A percentile compares a stretch with the other conserved stretches of the same genome.
Evolutionary conservation across 352 stramenopile genomes (phyloP).

Genomic region (Globisporangium orthogonon): DNA sequence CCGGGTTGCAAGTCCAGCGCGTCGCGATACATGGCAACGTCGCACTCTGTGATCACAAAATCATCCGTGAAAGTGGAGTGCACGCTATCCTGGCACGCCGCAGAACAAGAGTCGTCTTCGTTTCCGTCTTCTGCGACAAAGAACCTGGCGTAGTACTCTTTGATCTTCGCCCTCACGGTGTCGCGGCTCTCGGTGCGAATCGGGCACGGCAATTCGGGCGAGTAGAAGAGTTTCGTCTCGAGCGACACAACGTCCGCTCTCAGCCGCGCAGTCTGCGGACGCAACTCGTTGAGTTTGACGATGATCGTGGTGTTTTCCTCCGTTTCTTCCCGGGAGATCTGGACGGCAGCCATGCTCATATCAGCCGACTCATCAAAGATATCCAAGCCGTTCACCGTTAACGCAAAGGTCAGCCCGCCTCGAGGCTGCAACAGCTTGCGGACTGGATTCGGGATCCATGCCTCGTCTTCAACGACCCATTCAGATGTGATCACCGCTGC

Average conservation of each 20-base stretch:
- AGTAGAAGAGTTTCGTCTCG: slow-evolving; percentile 10
- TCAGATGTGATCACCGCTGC: slow-evolving; percentile 41
- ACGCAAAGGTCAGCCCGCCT: slow-evolving; percentile 32
- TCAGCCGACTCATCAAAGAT: slow-evolving; percentile 34
- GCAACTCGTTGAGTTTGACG: slow-evolving; percentile 47
- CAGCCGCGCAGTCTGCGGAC: slow-evolving; percentile 18
- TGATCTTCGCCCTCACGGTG: slow-evolving; percentile 2
- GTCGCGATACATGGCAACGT: slow-evolving; percentile 56
- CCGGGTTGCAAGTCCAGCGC: slow-evolving; percentile 34
- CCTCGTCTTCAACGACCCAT: slow-evolving; percentile 41
- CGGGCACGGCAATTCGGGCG: slow-evolving; percentile 34
- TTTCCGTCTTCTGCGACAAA: slow-evolving; percentile 58
- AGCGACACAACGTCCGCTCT: too few relatives aligned
- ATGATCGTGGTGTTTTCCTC: slow-evolving; percentile 20
- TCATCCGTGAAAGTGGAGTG: slow-evolving; percentile 52
- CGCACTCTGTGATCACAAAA: slow-evolving; percentile 47
- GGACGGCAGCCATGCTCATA: slow-evolving; percentile 36
- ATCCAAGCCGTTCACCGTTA: slow-evolving; percentile 23
- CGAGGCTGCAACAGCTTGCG: slow-evolving; percentile 42
- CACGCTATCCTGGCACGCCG: slow-evolving; percentile 55
- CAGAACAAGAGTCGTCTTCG: slow-evolving; percentile 49
- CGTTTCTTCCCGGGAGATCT: slow-evolving; percentile 29
- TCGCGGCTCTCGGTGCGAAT: slow-evolving; percentile 40
- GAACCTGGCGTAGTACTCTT: not conserved
- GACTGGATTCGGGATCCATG: slow-evolving; percentile 71